Base-by-base conservation (phyloP, 2,329 filamentous ascomycete genomes). In the Diaporthe sp. region DNA sequence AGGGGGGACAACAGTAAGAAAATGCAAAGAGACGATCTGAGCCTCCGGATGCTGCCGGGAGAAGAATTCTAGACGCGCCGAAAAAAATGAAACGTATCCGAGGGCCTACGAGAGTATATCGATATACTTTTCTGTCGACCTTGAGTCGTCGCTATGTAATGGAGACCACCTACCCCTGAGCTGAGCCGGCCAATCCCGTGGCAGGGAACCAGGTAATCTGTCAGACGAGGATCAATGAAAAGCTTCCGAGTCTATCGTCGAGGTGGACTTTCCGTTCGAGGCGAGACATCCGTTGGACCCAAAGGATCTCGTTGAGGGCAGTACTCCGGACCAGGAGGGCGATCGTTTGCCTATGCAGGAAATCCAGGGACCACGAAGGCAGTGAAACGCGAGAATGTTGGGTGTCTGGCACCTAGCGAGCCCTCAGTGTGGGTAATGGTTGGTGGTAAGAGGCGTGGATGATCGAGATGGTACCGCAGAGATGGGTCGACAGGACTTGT, bases 31-130 rank as follows among this genome's bases (percentile, higher is more conserved):
- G 65, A 70, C 8, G 49, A 42, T 55, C 65, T 28, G 22, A 20
- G 49, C 34, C n/a, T 17, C n/a, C 47, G 65, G 37, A 28, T 42
- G 47, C 9, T 13, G 65, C 65, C n/a, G 47, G 65, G n/a, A 55
- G 65, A 37, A 55, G 49, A 55, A 39, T 28, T 70, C 49, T 42
- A 55, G 65, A 39, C 49, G 49, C 28, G 47, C 34, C 47, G 65
- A 10, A 51, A 55, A 37, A 55, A 53, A 25, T 25, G n/a, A 39
- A 70, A 55, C 47, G 34, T 55, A 42, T 39, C 22, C 34, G 65
- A n/a, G 34, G 65, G 47, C 15, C 31, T 70, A n/a, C 65, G 34
- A 31, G n/a, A 15, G 39, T 70, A 68, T 42, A 70, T 70, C 65
- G 49, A 13, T 42, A 42, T 42, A 39, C 34, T 55, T 51, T 53